Base-by-base conservation (phyloP, 164 flowering plant species). In the Liquidambar formosana region DNA sequence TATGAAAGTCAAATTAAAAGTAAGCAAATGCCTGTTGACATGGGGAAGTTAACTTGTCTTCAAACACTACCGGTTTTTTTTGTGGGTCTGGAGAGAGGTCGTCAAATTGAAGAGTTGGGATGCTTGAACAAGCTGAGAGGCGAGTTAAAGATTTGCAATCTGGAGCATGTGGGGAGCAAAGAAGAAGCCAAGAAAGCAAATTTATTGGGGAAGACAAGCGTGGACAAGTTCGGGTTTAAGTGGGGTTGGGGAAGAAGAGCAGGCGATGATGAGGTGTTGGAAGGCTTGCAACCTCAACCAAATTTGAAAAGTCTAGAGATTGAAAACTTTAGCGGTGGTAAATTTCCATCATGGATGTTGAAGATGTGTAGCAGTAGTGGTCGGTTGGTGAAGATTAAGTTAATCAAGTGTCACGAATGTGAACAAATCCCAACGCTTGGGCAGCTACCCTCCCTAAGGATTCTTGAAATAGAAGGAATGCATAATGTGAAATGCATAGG, bases 381-480 rank as follows among this genome's bases (percentile, higher is more conserved):
- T 8, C 46, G 21, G 44, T 45, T 63, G 33, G 53, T 63, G 1
- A 8, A 22, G 18, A 22, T 63, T n/a, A 16, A 1, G 22, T 59
- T 43, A 3, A 6, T 5, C 3, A 0, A 16, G 1, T 59, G 61
- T 33, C 0, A 14, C 0, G 1, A 5, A 13, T 46, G 27, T 19
- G n/a, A 56, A 33, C 25, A 65, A 4, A 16, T 76, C 18, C 60
- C 76, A 10, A 41, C 53, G 8, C 64, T 76, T 45, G 75, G 78
- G 19, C 21, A 58, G 41, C 51, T 76, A 18, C 72, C 75, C 15
- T 44, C 4, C 45, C 77, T 77, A 11, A 41, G 14, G 62, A 0
- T 13, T 21, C 60, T 76, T n/a, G 4, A 25, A 0, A 3, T 72
- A 22, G 0, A 18, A 23, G 4, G 4, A 10, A 60, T 65, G 69